A percentile compares a stretch with the other conserved stretches of the same genome.
These are phyloP conservation scores for Kwoniella europaea DNA, from an alignment of 768 basidiomycete species.

Conservation along the genomic window DNA sequence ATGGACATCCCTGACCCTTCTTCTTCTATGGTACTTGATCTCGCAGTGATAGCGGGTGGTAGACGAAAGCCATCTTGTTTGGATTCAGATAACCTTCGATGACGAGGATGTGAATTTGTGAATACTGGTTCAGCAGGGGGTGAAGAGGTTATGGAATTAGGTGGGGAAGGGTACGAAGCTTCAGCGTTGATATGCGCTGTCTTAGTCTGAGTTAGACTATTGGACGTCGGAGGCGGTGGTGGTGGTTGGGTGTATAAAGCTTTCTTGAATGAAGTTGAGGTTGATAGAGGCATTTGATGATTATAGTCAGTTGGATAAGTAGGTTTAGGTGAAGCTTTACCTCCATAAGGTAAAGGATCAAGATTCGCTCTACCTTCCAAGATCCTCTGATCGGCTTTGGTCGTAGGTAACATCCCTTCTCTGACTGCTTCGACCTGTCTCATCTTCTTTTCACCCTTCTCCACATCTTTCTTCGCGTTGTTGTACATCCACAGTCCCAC, in stretches of 20 bases:
- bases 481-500: constrained; percentile 95
- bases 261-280: constrained; percentile 31
- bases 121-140: constrained; percentile 32
- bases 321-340: constrained; percentile 44
- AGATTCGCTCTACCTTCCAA: constrained; percentile 35
- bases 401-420: constrained; percentile 55
- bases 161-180: constrained; percentile 40
- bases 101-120: constrained; percentile 13
- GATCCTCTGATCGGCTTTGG: constrained; percentile 43
- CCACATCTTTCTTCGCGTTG: constrained; percentile 87
- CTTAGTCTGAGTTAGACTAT: not conserved
- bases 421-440: constrained; percentile 60
- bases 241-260: constrained; percentile 10
- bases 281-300: constrained; percentile 21
- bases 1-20: constrained; percentile 9
- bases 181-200: not conserved
- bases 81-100: constrained; percentile 23
- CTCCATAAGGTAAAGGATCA: constrained; percentile 5
- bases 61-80: constrained; percentile 22
- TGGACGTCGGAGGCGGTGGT: constrained; percentile 3
- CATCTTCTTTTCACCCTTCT: constrained; percentile 87
- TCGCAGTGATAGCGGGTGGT: constrained; percentile 10
- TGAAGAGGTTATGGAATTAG: constrained; percentile 32
- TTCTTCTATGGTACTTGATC: constrained; percentile 20
- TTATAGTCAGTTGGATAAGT: constrained; percentile 29